Evolutionary conservation across 768 basidiomycete genomes (phyloP), one percentile per base, ranked within the genome.

Genomic region (Leccinum fibrillosum): DNA sequence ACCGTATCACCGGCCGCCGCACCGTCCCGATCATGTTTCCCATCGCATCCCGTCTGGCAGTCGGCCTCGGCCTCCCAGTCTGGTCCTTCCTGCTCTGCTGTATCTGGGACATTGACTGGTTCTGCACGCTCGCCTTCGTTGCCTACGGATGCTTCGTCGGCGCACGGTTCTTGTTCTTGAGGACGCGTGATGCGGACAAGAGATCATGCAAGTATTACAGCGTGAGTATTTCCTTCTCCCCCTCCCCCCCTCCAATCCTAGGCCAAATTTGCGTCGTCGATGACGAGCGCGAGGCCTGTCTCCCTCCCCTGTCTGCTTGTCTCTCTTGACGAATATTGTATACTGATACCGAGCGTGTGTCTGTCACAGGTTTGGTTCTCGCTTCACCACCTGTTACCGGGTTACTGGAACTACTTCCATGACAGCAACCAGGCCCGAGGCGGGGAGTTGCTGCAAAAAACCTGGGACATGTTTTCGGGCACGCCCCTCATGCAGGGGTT

Each of bases 1-100:
- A 82, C 51, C 62, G 64, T 5, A 51, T 69, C n/a, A 67, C 69
- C 0, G 77, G 77, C 1, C 72, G 80, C 4, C 21, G 68, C 1
- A 82, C 80, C 0, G 63, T 82, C 23, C 80, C 80, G 1, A 78
- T 82, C 53, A 72, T 74, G 32, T 73, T 75, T 34, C 81, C 81
- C 1, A 56, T 71, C 19, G 34, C 67, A 1, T 74, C 78, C 0
- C 69, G 78, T 5, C 54, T 71, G 21, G 72, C 69, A 5, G 71
- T 74, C 32, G 62, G 75, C 12, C 26, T 76, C 10, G 69, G 67
- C 6, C 66, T 80, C 3, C 67, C 75, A 0, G 39, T 69, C 0
- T 81, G 80, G 80, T 76, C 79, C 0, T 62, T 59, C 54, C 25
- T 67, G 17, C 62, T 80, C 2, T 69, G 69, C 44, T 42, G 55